phyloP scores from a whole-genome alignment of 1,139 yeast genomes.

The Pichia cactophila region DNA sequence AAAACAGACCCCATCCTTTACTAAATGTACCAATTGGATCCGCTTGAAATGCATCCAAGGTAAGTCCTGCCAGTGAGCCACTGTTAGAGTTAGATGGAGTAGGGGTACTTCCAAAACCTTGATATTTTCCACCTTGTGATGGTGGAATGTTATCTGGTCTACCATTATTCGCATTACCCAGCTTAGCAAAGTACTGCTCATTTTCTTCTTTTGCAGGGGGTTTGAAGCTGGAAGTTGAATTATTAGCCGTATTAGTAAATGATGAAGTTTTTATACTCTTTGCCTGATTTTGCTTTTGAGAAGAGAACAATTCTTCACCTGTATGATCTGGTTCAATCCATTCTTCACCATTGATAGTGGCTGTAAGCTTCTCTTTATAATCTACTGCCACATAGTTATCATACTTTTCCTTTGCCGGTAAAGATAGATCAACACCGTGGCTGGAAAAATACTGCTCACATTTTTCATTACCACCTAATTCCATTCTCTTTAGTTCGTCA shows the following conservation, averaged over 20 bases:
- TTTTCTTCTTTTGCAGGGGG: slow-evolving; percentile 48
- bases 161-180: slow-evolving; percentile 64
- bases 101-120: slow-evolving; percentile 85
- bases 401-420: slow-evolving; percentile 69
- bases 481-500: slow-evolving; percentile 86
- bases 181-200: slow-evolving; percentile 72
- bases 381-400: slow-evolving; percentile 91
- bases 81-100: slow-evolving; percentile 29
- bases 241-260: not conserved
- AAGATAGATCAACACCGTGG: slow-evolving; percentile 60
- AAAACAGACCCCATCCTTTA: slow-evolving; percentile 91
- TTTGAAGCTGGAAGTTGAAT: slow-evolving; percentile 1
- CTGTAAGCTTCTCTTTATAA: slow-evolving; percentile 73
- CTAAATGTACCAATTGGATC: slow-evolving; percentile 87
- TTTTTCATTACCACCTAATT: slow-evolving; percentile 84
- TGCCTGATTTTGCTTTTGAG: slow-evolving; percentile 1
- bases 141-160: slow-evolving; percentile 83
- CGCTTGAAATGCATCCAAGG: slow-evolving; percentile 66
- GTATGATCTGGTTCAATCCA: slow-evolving; percentile 63
- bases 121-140: slow-evolving; percentile 87
- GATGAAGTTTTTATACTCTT: slow-evolving; percentile 2
- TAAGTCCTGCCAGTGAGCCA: slow-evolving; percentile 47
- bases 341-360: slow-evolving; percentile 65
- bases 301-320: slow-evolving; percentile 39
- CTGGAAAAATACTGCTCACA: slow-evolving; percentile 60